A percentile compares a stretch with the other conserved stretches of the same genome.
Conservation (phyloP, 2,329 filamentous ascomycete genomes). For the Botrytis fragariae region DNA sequence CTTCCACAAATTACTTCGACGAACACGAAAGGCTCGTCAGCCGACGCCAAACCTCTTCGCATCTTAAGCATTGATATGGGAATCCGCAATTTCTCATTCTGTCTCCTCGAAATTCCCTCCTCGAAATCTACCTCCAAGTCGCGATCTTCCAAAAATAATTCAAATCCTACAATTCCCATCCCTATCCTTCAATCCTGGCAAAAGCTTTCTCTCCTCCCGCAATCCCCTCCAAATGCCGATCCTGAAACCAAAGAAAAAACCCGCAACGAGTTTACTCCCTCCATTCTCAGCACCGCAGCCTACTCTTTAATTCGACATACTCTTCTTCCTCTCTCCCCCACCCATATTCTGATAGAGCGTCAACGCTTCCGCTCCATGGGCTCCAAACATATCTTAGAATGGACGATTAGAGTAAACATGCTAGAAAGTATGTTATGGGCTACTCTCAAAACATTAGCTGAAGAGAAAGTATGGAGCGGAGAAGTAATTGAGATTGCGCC, state of each 20-base stretch:
- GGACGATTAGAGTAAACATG: constrained; percentile 79
- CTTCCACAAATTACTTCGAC: constrained; percentile 26
- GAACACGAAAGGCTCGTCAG: constrained; percentile 24
- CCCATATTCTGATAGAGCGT: constrained; percentile 66
- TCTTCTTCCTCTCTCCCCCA: constrained; percentile 54
- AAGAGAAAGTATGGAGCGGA: constrained; percentile 45
- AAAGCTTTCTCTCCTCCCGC: constrained; percentile 24
- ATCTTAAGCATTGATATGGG: constrained; percentile 83
- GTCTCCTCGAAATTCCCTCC: constrained; percentile 49
- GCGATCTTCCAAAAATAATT: neutral
- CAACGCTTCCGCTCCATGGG: constrained; percentile 64
- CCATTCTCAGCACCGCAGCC: constrained; percentile 53
- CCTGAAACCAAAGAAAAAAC: constrained; percentile 22
- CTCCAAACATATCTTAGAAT: constrained; percentile 66
- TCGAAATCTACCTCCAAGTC: neutral
- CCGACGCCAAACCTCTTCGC: constrained; percentile 35
- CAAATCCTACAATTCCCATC: neutral
- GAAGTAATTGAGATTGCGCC: constrained; percentile 52
- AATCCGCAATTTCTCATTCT: constrained; percentile 76
- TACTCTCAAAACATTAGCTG: constrained; percentile 56
- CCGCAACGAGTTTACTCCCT: constrained; percentile 51
- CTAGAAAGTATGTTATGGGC: constrained; percentile 81
- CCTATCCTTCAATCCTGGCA: constrained; percentile 19
- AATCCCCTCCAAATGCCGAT: constrained; percentile 18
- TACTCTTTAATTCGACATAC: constrained; percentile 50